Evolutionary conservation across 371 early-diverging fungal genomes (phyloP).

Genomic region (Mucor plumbeus): DNA sequence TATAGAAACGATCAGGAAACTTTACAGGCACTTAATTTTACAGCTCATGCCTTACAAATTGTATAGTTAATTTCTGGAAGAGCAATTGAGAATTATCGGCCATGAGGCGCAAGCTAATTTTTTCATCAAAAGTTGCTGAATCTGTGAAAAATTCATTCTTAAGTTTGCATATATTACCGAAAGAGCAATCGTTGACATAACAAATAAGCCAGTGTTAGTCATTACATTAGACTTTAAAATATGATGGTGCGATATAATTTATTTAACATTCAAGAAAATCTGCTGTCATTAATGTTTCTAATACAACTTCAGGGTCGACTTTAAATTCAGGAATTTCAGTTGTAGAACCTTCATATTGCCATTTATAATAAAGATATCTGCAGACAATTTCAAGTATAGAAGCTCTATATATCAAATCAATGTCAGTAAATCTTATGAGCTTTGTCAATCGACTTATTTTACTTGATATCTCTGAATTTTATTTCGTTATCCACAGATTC

Average conservation of each 20-base stretch:
- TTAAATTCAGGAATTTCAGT: slow-evolving; percentile 89
- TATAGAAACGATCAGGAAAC: too few species aligned
- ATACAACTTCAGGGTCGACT: slow-evolving; percentile 86
- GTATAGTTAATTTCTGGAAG: too few species aligned
- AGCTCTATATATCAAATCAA: slow-evolving; percentile 58
- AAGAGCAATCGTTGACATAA: too few species aligned
- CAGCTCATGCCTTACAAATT: too few species aligned
- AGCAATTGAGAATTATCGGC: too few species aligned
- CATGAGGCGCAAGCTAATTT: too few species aligned
- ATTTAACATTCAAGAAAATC: slow-evolving; percentile 89
- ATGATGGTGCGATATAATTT: background rate
- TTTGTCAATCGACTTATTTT: slow-evolving; percentile 24
- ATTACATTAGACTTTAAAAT: too few species aligned
- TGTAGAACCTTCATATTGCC: slow-evolving; percentile 66
- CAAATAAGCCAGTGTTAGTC: too few species aligned
- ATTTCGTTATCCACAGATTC: slow-evolving; percentile 90
- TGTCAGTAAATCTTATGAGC: background rate
- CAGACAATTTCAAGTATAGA: slow-evolving; percentile 91
- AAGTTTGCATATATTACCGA: too few species aligned
- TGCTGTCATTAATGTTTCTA: slow-evolving; percentile 95
- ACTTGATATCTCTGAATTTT: slow-evolving; percentile 91
- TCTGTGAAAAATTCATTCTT: too few species aligned
- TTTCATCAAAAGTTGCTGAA: too few species aligned
- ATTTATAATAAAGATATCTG: slow-evolving; percentile 88
- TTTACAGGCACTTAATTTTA: too few species aligned